Evolutionary conservation across 164 flowering plant species (phyloP), one percentile per base, ranked within the genome.

Genomic region (Piper longum): DNA sequence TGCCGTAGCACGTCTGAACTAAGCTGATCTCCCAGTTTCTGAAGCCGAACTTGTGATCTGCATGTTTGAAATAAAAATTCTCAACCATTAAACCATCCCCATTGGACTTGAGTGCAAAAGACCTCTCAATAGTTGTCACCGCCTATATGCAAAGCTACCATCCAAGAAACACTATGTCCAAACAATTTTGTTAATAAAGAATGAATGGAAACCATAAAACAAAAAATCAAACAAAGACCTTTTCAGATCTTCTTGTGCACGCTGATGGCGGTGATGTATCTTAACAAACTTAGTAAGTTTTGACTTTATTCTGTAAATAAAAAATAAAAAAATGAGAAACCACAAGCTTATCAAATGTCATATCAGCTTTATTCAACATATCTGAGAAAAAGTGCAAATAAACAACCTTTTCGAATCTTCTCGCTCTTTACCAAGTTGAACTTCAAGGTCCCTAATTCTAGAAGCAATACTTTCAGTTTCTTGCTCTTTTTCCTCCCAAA

Each of bases 221-320:
- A 57, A 4, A 26, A 26, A 26, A 26, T 26, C 36, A 26, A 26
- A 26, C 36, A 26, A 2, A 26, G 76, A 70, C 98, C 87, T 85
- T 67, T 80, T 85, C 5, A 89, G 74, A 55, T 87, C 89, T 61
- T 84, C 88, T 75, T 84, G 91, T 52, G 83, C 68, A 41, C 75
- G 64, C 42, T 73, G 64, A 64, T 78, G 69, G 62, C 81, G 82
- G 62, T 63, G 77, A 71, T 87, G 81, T 69, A 77, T 88, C 76
- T 77, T 87, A 54, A 87, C 73, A 67, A 89, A 82, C 80, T 87
- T 87, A 81, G 78, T 85, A 54, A 85, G 78, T 71, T 75, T 87
- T 57, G 85, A 84, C 52, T 70, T 72, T 17, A 81, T 63, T 80
- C 98, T 91, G 78, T 60, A 75, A 18, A 60, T 26, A 26, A 26